These are phyloP conservation scores for Cryptococcus sp. DNA, from an alignment of 1,284 basidiomycete species.

Conservation along the genomic window DNA sequence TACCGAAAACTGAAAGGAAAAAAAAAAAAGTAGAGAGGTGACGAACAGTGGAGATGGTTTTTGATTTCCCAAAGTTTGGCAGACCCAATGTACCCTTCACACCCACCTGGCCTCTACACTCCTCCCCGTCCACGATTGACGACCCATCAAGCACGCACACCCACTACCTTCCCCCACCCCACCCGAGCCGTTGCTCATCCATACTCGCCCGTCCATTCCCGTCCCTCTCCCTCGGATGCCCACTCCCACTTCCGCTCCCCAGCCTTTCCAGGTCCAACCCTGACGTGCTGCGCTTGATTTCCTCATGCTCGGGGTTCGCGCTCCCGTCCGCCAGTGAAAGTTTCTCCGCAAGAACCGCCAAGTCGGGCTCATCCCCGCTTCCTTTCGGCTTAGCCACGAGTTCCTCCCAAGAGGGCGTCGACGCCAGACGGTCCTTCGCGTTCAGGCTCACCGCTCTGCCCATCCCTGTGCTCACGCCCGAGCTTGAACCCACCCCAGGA, in stretches of 20 bases:
- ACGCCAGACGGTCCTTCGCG: constrained; percentile 29
- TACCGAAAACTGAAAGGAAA: background rate
- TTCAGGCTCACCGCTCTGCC: constrained; percentile 15
- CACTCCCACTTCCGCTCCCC: background rate
- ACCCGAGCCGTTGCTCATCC: constrained; percentile 24
- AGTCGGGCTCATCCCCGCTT: background rate
- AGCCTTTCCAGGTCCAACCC: background rate
- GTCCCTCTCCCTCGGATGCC: background rate
- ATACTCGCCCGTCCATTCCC: constrained; percentile 20
- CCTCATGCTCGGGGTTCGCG: constrained; percentile 3
- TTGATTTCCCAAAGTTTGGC: too few species aligned
- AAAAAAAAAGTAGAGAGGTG: background rate
- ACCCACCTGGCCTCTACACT: background rate
- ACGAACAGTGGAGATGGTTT: background rate
- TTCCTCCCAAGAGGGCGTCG: constrained; percentile 5
- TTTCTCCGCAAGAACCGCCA: background rate
- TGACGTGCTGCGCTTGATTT: constrained; percentile 1
- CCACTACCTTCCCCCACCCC: background rate
- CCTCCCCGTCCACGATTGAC: too few species aligned
- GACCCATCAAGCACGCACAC: too few species aligned
- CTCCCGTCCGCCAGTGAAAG: background rate
- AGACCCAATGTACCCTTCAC: background rate
- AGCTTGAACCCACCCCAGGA: background rate
- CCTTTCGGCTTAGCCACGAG: background rate
- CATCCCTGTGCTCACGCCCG: background rate